A percentile compares a stretch with the other conserved stretches of the same genome.
These are phyloP conservation scores for Claviceps pusilla DNA, from an alignment of 2,329 filamentous ascomycete genomes.

Conservation along the genomic window DNA sequence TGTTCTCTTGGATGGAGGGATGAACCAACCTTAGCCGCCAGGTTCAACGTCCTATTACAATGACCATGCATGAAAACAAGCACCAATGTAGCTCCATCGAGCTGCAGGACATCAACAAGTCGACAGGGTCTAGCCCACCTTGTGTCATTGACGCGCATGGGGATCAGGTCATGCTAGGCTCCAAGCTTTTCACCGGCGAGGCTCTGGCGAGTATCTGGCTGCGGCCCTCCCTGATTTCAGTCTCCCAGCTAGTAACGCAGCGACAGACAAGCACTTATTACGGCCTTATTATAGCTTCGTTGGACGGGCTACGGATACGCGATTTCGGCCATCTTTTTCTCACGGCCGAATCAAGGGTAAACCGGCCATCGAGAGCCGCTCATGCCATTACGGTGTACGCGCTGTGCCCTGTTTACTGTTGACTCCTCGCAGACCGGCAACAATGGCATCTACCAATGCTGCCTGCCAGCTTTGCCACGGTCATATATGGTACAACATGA, in stretches of 20 bases:
- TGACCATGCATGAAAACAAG: not conserved
- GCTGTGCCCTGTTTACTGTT: no score
- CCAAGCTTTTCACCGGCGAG: not conserved
- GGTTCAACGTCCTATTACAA: not conserved
- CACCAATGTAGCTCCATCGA: not conserved
- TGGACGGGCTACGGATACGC: not conserved
- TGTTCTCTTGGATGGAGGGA: not conserved
- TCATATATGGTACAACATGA: not conserved
- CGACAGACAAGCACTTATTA: not conserved
- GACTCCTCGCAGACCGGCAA: not conserved
- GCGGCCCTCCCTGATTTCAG: not conserved
- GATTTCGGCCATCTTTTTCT: not conserved
- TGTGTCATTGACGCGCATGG: slow-evolving; percentile 8
- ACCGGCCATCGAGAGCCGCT: not conserved
- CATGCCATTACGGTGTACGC: no score
- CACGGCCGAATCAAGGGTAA: not conserved
- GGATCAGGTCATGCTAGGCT: slow-evolving; percentile 4
- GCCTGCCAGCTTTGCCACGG: not conserved
- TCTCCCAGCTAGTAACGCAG: not conserved
- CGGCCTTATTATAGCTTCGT: not conserved
- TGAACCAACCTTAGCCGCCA: not conserved
- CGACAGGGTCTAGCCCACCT: not conserved
- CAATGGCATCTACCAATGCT: not conserved
- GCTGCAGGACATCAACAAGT: not conserved
- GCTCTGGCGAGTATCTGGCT: not conserved